These are phyloP conservation scores for Epichloe typhina DNA, from an alignment of 2,329 filamentous ascomycete species.

Conservation along the genomic window DNA sequence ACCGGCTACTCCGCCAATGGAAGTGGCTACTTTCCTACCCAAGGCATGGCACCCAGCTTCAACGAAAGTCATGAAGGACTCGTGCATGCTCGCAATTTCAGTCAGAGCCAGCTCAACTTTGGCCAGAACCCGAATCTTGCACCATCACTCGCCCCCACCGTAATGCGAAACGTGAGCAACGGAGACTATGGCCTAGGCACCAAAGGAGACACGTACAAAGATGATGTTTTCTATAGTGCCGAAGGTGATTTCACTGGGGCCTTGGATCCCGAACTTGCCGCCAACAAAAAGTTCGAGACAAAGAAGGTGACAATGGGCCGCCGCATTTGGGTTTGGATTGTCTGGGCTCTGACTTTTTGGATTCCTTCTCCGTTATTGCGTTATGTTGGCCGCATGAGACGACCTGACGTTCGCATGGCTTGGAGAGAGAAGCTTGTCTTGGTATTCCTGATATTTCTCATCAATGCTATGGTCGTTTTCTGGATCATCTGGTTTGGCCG, in stretches of 20 bases:
- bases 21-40: slow-evolving; percentile 57
- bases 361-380: slow-evolving; percentile 76
- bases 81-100: slow-evolving; percentile 43
- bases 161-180: slow-evolving; percentile 40
- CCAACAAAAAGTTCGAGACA: slow-evolving; percentile 64
- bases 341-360: slow-evolving; percentile 86
- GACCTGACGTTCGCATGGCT: slow-evolving; percentile 89
- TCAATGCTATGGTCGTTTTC: slow-evolving; percentile 77
- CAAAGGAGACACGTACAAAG: slow-evolving; percentile 70
- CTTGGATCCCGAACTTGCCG: slow-evolving; percentile 65
- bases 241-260: slow-evolving; percentile 55
- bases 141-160: slow-evolving; percentile 49
- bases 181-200: slow-evolving; percentile 83
- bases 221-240: slow-evolving; percentile 60
- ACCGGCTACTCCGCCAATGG: slow-evolving; percentile 55
- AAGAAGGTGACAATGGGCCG: slow-evolving; percentile 49
- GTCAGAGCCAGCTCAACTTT: slow-evolving; percentile 40
- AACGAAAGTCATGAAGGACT: slow-evolving; percentile 64
- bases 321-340: slow-evolving; percentile 65
- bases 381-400: slow-evolving; percentile 87
- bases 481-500: slow-evolving; percentile 82
- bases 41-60: slow-evolving; percentile 45
- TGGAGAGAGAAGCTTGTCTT: slow-evolving; percentile 93
- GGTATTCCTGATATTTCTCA: slow-evolving; percentile 62
- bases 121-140: slow-evolving; percentile 25